Conservation (phyloP, 768 basidiomycete genomes). For the Leccinum uliginosum region DNA sequence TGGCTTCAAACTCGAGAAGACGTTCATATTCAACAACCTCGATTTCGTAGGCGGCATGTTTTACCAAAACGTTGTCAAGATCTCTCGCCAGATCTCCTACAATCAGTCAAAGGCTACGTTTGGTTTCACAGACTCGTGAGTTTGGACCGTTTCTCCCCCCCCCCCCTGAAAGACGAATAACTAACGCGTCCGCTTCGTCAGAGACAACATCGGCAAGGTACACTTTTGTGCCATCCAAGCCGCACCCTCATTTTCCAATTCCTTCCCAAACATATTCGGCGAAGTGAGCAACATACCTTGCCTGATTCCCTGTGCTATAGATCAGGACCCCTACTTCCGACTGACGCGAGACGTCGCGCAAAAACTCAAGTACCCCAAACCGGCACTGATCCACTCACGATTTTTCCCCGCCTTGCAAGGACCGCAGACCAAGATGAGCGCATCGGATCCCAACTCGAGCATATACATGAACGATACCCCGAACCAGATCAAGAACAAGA, state of each 20-base stretch:
- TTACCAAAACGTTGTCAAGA: conserved; percentile 90
- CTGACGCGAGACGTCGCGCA: conserved; percentile 93
- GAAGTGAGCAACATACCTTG: conserved; percentile 76
- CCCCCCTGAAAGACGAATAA: background rate
- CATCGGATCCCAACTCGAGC: conserved; percentile 86
- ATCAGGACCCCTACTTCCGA: conserved; percentile 97
- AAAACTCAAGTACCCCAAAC: conserved; percentile 95
- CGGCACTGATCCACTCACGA: conserved; percentile 86
- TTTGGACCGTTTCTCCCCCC: conserved; percentile 7
- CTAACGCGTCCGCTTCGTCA: conserved; percentile 30
- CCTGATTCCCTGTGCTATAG: conserved; percentile 97
- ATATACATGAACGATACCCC: conserved; percentile 95
- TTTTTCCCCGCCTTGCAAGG: conserved; percentile 99
- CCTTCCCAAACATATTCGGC: conserved; percentile 97
- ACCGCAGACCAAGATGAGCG: conserved; percentile 99
- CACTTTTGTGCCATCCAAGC: conserved; percentile 97
- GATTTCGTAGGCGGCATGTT: conserved; percentile 88
- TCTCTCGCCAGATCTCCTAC: conserved; percentile 89
- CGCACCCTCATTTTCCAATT: conserved; percentile 94
- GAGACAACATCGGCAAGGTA: conserved; percentile 97
- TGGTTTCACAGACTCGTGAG: conserved; percentile 94
- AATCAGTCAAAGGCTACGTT: conserved; percentile 94
- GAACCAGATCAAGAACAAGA: conserved; percentile 95
- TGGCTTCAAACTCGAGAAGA: conserved; percentile 87
- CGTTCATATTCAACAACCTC: conserved; percentile 95